Percentiles rank a stretch among this genome's conserved stretches.
These are phyloP conservation scores for Mycena vulgaris DNA, from an alignment of 768 basidiomycete genomes.

Conservation along the genomic window DNA sequence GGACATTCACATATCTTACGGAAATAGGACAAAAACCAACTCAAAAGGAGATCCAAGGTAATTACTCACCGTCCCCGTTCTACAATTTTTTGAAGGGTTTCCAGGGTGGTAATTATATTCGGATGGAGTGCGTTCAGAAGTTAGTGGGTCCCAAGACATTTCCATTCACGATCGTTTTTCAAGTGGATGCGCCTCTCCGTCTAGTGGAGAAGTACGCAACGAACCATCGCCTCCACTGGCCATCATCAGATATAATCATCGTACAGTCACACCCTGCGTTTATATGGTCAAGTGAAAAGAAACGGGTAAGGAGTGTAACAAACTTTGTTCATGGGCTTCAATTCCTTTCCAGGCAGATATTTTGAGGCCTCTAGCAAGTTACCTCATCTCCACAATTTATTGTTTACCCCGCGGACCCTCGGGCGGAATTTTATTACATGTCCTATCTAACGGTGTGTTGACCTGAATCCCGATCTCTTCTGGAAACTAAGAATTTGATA, in stretches of 20 bases:
- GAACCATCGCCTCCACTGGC: conserved; percentile 9
- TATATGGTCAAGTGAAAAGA: conserved; percentile 4
- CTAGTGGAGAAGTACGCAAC: background rate
- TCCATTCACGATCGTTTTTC: background rate
- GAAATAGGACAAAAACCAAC: background rate
- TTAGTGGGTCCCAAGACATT: background rate
- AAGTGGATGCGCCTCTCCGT: conserved; percentile 14
- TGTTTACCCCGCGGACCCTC: background rate
- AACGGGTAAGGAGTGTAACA: background rate
- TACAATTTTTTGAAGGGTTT: background rate
- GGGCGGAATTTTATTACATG: conserved; percentile 9
- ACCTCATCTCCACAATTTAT: conserved; percentile 2
- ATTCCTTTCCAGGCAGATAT: background rate
- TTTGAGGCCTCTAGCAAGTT: background rate
- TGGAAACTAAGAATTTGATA: too few species aligned
- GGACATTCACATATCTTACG: conserved; percentile 9
- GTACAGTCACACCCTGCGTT: conserved; percentile 3
- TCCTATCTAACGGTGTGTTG: background rate
- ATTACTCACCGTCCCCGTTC: background rate
- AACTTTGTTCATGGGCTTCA: background rate
- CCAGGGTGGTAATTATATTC: conserved; percentile 4
- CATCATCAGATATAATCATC: conserved; percentile 13
- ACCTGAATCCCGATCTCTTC: too few species aligned
- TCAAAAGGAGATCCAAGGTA: conserved; percentile 8
- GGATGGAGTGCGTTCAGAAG: conserved; percentile 10